phyloP scores from a whole-genome alignment of 352 stramenopile genomes.

The Thalassiosira hispida region DNA sequence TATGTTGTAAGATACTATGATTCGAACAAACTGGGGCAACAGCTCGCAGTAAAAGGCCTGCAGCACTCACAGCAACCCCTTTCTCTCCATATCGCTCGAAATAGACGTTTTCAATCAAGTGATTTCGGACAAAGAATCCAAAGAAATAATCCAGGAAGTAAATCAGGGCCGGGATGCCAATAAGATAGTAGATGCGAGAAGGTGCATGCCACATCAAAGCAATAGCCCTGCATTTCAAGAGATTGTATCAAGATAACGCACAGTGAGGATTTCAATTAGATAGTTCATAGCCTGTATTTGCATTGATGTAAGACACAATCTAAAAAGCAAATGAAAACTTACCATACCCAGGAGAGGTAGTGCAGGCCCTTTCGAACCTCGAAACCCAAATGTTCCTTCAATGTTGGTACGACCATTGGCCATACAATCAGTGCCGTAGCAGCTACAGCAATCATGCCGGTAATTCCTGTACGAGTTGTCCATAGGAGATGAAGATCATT shows the following conservation, averaged over 20 bases:
- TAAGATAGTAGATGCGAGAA: constrained; percentile 14
- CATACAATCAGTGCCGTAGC: constrained; percentile 2
- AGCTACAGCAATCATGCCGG: not conserved
- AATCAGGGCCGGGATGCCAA: constrained; percentile 4
- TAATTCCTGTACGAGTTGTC: not conserved
- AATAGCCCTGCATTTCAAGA: too few species aligned
- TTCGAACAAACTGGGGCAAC: too few species aligned
- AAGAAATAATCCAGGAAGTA: constrained; percentile 6
- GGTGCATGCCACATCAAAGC: constrained; percentile 15
- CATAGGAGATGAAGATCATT: constrained; percentile 3
- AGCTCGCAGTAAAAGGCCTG: not conserved
- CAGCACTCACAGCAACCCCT: constrained; percentile 9
- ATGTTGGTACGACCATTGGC: constrained; percentile 9
- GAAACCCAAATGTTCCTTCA: constrained; percentile 8
- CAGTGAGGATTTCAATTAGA: too few species aligned
- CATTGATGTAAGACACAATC: too few species aligned
- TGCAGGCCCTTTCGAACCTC: constrained; percentile 22
- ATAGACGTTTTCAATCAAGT: constrained; percentile 14
- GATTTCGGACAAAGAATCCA: not conserved
- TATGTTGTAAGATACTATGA: not conserved
- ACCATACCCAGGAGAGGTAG: constrained; percentile 12
- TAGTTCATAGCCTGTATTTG: too few species aligned
- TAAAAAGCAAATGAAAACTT: too few species aligned
- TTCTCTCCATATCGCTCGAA: constrained; percentile 21
- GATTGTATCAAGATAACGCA: too few species aligned